Percentiles rank a stretch among this genome's conserved stretches.
These are phyloP conservation scores for Brachypodium distachyon DNA, from an alignment of 202 grass and related monocot species.

Conservation along the genomic window DNA sequence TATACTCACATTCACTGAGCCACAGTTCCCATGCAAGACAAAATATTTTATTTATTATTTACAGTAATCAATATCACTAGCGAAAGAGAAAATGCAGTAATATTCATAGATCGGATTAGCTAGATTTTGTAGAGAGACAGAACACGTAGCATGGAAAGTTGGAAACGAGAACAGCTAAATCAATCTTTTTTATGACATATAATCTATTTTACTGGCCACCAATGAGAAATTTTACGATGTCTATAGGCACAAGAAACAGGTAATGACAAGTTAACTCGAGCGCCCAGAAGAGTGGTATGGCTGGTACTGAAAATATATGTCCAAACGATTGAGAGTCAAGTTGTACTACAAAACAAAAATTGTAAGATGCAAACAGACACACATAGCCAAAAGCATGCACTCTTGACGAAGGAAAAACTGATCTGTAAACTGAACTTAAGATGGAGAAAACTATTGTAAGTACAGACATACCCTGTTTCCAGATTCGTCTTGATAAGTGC, in stretches of 20 bases:
- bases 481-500: conserved; percentile 55
- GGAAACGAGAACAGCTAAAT: background rate
- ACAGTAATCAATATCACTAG: background rate
- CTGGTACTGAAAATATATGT: background rate
- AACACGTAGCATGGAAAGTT: background rate
- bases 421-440: background rate
- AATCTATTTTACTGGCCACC: background rate
- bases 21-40: background rate
- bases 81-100: background rate
- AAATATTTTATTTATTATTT: background rate
- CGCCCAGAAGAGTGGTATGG: background rate
- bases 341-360: background rate
- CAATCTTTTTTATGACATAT: background rate
- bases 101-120: background rate
- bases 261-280: background rate
- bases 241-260: background rate
- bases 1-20: background rate
- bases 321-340: background rate
- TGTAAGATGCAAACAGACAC: background rate
- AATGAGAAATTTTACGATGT: background rate
- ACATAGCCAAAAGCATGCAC: background rate
- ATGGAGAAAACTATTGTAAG: background rate
- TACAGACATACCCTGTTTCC: conserved; percentile 54
- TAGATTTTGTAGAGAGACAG: background rate
- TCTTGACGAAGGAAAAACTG: background rate